Conservation (phyloP, 305 asterid genomes). For the Fraxinus sp. region DNA sequence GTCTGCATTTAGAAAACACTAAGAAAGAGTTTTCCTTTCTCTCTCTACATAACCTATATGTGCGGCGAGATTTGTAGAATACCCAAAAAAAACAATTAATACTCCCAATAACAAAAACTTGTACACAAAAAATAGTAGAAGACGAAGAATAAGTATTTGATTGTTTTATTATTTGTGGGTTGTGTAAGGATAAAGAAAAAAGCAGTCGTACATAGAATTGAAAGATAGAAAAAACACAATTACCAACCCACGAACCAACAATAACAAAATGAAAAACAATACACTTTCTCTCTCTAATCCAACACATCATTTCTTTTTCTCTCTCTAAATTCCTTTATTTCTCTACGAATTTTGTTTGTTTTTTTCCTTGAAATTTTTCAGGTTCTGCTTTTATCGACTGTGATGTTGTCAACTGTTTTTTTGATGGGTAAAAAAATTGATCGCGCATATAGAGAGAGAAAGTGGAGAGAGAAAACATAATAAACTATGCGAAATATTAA, state of each 20-base stretch:
- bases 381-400: slow-evolving; percentile 39
- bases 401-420: slow-evolving; percentile 43
- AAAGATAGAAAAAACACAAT: slow-evolving; percentile 35
- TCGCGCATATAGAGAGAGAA: slow-evolving; percentile 15
- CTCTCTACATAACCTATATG: slow-evolving; percentile 46
- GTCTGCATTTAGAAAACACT: slow-evolving; percentile 16
- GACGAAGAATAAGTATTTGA: slow-evolving; percentile 28
- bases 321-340: slow-evolving; percentile 27
- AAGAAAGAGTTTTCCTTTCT: slow-evolving; percentile 29
- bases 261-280: slow-evolving; percentile 30
- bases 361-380: slow-evolving; percentile 27
- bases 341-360: slow-evolving; percentile 30
- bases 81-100: slow-evolving; percentile 53
- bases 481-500: slow-evolving; percentile 37
- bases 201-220: slow-evolving; percentile 31
- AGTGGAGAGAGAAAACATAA: slow-evolving; percentile 22
- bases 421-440: slow-evolving; percentile 4
- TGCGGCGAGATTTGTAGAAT: slow-evolving; percentile 72
- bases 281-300: slow-evolving; percentile 53
- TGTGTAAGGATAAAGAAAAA: slow-evolving; percentile 35
- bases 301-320: slow-evolving; percentile 43
- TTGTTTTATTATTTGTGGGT: slow-evolving; percentile 31
- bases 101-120: slow-evolving; percentile 25
- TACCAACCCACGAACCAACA: slow-evolving; percentile 39
- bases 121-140: slow-evolving; percentile 18